Base-by-base conservation (phyloP, 1,139 yeast species). In the Pichia sp. region DNA sequence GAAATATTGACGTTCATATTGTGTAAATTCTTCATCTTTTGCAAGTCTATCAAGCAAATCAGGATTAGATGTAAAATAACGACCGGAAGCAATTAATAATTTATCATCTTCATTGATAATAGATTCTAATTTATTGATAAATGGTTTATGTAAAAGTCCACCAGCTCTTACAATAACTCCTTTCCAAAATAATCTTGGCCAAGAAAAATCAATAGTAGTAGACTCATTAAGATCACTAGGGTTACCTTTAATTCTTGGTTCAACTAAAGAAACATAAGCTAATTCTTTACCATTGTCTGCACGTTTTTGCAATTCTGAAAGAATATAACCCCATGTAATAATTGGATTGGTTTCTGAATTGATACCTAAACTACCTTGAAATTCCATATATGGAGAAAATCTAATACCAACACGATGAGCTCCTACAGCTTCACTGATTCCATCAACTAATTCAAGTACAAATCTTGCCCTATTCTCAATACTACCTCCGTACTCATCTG, bases 311-410 rank as follows among this genome's bases (percentile, higher is more conserved):
- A 71, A 57, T 50, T 71, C 66, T 40, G 57, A 48, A 12, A 68
- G 53, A 24, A 71, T 48, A 51, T 71, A 70, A 16, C 66, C 63
- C 44, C 63, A 65, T 4, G 61, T 60, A 16, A 64, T 67, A 32
- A 66, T 58, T 12, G 74, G 72, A 41, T 67, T 66, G 24, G 64
- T 61, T 22, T 55, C 60, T 31, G 63, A 65, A n/a, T 67, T 58
- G 26, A 54, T 66, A 24, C 62, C 65, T 32, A 39, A 54, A 57
- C 68, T 64, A 30, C 69, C 73, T 55, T 68, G 71, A 58, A 67
- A 64, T 4, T 53, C 55, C 24, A 71, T 68, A 68, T 74, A 79
- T 37, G 90, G 90, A 9, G 87, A 78, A 11, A 83, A 54, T 61
- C 89, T 70, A 46, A 81, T 61, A 28, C 76, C 84, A 28, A 78